Conservation (phyloP, 2,329 filamentous ascomycete species). For the Aspergillus nomiae region DNA sequence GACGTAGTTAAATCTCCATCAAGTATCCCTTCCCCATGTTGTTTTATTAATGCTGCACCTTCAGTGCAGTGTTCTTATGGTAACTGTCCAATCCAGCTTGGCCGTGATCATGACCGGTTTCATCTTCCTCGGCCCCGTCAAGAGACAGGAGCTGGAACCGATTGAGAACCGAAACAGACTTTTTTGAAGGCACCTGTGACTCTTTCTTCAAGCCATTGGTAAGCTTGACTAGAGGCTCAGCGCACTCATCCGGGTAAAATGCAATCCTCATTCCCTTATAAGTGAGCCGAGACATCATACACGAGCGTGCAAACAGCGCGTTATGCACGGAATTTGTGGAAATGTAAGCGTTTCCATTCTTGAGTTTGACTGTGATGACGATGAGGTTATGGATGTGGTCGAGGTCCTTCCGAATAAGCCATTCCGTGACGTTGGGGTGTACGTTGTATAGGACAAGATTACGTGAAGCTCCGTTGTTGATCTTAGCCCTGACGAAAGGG, state of each 20-base stretch:
- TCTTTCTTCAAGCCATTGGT: conserved; percentile 33
- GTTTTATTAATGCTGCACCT: background rate
- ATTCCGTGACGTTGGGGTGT: conserved; percentile 61
- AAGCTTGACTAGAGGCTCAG: conserved; percentile 54
- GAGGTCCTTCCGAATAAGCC: conserved; percentile 69
- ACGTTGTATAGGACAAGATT: conserved; percentile 71
- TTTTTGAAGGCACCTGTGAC: conserved; percentile 36
- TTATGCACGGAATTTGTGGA: conserved; percentile 76
- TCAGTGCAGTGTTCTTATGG: background rate
- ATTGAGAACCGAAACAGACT: conserved; percentile 48
- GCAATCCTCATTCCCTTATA: conserved; percentile 73
- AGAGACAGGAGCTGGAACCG: conserved; percentile 63
- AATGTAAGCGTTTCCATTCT: conserved; percentile 63
- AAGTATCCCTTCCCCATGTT: background rate
- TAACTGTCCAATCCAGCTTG: conserved; percentile 13
- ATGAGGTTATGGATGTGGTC: conserved; percentile 81
- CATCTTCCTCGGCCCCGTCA: conserved; percentile 46
- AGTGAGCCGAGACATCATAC: conserved; percentile 68
- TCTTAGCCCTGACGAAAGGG: conserved; percentile 64
- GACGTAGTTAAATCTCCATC: background rate
- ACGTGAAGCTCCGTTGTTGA: conserved; percentile 67
- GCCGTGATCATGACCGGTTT: conserved; percentile 30
- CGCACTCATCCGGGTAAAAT: conserved; percentile 74
- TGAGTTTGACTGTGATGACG: conserved; percentile 66
- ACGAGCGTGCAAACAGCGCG: conserved; percentile 73